Conservation (phyloP, 306 rosid species). For the Corylus americana region DNA sequence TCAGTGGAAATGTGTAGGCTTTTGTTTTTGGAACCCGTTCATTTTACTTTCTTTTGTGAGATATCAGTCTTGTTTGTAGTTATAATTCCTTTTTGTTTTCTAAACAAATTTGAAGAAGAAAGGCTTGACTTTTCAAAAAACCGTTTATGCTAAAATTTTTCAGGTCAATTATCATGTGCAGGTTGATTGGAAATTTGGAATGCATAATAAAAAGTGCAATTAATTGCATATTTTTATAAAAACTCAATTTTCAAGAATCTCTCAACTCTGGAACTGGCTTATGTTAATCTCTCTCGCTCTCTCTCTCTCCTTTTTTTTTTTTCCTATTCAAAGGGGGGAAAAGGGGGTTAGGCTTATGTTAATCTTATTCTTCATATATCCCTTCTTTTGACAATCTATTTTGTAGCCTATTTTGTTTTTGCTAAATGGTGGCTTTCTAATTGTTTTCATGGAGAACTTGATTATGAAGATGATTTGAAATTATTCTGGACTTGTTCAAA, state of each 20-base stretch:
- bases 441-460: neutral
- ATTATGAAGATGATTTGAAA: slow-evolving; percentile 18
- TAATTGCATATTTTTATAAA: neutral
- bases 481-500: slow-evolving; percentile 14
- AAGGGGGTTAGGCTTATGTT: neutral
- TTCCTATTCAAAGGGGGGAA: no score
- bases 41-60: neutral
- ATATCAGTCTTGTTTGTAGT: no score
- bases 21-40: neutral
- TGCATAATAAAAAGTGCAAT: no score
- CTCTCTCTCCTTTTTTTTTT: no score
- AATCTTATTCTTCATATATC: neutral
- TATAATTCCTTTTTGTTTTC: neutral
- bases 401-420: neutral
- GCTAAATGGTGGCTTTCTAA: neutral
- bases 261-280: neutral
- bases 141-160: neutral
- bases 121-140: neutral
- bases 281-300: neutral
- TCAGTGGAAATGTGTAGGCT: neutral
- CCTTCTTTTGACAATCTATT: neutral
- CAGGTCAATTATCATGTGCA: neutral
- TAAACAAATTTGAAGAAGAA: neutral
- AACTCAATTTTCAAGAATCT: neutral
- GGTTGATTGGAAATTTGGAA: neutral